Evolutionary conservation across 495 filamentous ascomycete species (phyloP), one percentile per base, ranked within the genome.

Genomic region (Friedmanniomyces simplex): DNA sequence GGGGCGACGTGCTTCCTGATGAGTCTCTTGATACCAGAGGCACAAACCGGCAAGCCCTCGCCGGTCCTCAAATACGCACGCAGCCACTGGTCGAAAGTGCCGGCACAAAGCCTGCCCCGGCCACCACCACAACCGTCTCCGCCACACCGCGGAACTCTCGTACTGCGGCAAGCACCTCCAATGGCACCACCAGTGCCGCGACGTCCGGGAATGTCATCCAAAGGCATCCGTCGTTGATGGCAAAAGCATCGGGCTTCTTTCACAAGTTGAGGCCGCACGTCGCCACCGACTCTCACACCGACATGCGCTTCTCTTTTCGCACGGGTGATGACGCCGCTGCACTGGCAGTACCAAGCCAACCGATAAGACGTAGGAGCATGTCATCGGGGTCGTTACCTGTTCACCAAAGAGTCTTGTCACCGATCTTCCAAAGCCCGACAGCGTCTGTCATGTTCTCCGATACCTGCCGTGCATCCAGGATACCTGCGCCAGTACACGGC

Each of bases 1-100:
- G 24, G 16, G 67, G 68, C 28, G 68, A 71, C 55, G 57, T 60
- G 0, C 53, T 71, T 42, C 68, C 67, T 25, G 68, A 69, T 50
- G 68, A 71, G 57, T 39, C 54, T 2, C 63, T 21, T 42, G 28
- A 36, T 18, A n/a, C 43, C 47, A 43, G 16, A 16, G 41, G 4
- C 41, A 43, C 14, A 3, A 34, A 30, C 1, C 37, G 54, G 11
- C 28, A 54, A 24, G 55, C 56, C 50, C 18, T 48, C 41, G 41
- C 16, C 20, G 16, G 41, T 16, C 14, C 2, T 43, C 41, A 22
- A 3, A 22, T n/a, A 43, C 41, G 28, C 10, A 32, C 28, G 4
- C 28, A 32, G 4, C 28, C 28, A 10, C 28, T 10, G 28, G 10
- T 10, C 3, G 4, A 32, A 32, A 10, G 28, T 32, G 28, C 3